Evolutionary conservation across 1,284 basidiomycete genomes (phyloP), one percentile per base, ranked within the genome.

Genomic region (Mycosarcoma maydis): DNA sequence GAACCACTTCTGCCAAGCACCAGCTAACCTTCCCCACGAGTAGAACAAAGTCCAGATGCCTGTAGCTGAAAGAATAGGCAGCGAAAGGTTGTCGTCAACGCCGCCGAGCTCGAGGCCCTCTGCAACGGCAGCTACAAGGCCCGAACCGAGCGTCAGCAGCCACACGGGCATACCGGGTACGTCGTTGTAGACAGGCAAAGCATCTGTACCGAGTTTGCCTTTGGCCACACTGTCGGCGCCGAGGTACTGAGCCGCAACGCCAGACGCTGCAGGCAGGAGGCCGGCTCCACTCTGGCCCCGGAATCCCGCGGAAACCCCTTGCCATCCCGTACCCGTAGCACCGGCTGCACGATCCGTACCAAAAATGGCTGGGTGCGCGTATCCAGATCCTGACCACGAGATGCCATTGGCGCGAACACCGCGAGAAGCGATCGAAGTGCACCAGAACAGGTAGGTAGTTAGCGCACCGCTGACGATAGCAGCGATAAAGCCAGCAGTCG

Each of bases 21-120:
- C 39, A 6, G 57, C 67, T 5, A 58, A 14, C 1, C 62, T 48
- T 24, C 77, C 77, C 79, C 79, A 80, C 6, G 58, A 48, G 37
- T 54, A 78, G 3, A 80, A 56, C 36, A 72, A 7, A 58, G 47
- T 73, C 86, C 90, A 90, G 46, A 95, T 85, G 74, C 91, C 89
- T 1, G 88, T 89, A 1, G 93, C 94, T 17, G 91, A 90, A 40
- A 97, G 87, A 73, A 98, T 90, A 2, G 95, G 95, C 24, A 98
- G 84, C 6, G 92, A 94, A 34, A 98, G 83, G 82, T 98, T 98
- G 82, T 98, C 95, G 79, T 98, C 95, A 30, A 93, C 78, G 0
- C 87, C 88, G 24, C 91, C 92, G 11, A 98, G 85, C 82, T 97
- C 94, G 38, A 84, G 73, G 2, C 77, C 82, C 70, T 84, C 83